Conservation (phyloP, 2,329 filamentous ascomycete genomes). For the Setomelanomma holmii region DNA sequence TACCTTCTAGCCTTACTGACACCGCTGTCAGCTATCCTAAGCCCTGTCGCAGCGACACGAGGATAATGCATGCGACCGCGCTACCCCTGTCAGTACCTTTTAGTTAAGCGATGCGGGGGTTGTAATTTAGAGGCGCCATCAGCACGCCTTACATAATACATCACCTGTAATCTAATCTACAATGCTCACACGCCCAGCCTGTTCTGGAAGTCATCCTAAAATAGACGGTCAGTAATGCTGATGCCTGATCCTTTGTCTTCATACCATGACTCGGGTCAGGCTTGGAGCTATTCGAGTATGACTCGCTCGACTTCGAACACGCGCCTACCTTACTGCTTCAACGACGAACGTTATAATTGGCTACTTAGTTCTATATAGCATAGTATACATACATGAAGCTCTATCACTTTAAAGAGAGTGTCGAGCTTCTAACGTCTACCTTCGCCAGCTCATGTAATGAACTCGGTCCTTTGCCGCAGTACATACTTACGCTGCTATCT, state of each 20-base stretch:
- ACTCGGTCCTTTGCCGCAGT: background rate
- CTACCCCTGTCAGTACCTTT: background rate
- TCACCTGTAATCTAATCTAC: conserved; percentile 1
- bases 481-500: background rate
- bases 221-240: background rate
- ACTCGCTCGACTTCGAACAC: background rate
- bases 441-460: background rate
- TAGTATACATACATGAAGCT: background rate
- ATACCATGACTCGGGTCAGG: background rate
- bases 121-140: background rate
- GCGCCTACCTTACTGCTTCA: background rate
- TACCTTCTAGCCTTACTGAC: too few relatives aligned
- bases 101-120: background rate
- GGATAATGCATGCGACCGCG: background rate
- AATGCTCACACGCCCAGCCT: background rate
- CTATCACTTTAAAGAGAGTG: background rate
- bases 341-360: background rate
- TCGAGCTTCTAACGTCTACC: background rate
- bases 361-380: background rate
- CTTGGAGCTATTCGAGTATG: background rate
- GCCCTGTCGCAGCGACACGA: background rate
- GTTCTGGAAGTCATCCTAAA: background rate
- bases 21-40: background rate
- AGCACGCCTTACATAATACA: background rate
- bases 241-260: background rate